Evolutionary conservation across 495 filamentous ascomycete species (phyloP), one percentile per base, ranked within the genome.

Genomic region (Penicillium paxilli): DNA sequence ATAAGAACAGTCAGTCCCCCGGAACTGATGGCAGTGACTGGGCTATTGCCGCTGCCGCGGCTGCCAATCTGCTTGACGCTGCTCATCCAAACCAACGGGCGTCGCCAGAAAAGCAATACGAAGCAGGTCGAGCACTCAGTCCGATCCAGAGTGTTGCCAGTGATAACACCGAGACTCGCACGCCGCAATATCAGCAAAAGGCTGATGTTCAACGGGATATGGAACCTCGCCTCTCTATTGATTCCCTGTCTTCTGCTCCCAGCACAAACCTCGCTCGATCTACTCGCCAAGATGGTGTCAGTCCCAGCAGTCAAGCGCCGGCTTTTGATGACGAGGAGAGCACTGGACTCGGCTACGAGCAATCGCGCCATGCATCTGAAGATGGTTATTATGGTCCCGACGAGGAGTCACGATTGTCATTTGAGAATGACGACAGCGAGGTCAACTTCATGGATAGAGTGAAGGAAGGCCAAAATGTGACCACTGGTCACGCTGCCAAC

Each of bases 81-180:
- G 52, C 68, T 22, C 68, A 75, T 41, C 65, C 73, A 16, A 67
- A 60, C n/a, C 59, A 73, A 30, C 64, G 59, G 46, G 57, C 64
- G 45, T 47, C 45, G 12, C 73, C 78, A 10, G 50, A 67, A 44
- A 72, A 80, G 24, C 72, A 79, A 6, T 79, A 80, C 44, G 83
- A 86, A 51, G 73, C 83, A 51, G 75, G 78, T 25, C 86, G 87
- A 24, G 83, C 83, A 12, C 70, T 92, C 19, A 96, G 92, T 68
- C 92, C 91, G 0, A 91, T 95, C 47, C 91, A 93, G 56, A 96
- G 92, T 52, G 87, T 94, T 23, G 90, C 89, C 0, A 92, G 91
- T 48, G 88, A 87, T 56, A 83, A 80, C 24, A 79, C 75, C 16
- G 67, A 72, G 19, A 69, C 62, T 5, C 59, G 62, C 25, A 21